These are phyloP conservation scores for Scenedesmus sp. DNA, from an alignment of 163 green algal species.

Conservation along the genomic window DNA sequence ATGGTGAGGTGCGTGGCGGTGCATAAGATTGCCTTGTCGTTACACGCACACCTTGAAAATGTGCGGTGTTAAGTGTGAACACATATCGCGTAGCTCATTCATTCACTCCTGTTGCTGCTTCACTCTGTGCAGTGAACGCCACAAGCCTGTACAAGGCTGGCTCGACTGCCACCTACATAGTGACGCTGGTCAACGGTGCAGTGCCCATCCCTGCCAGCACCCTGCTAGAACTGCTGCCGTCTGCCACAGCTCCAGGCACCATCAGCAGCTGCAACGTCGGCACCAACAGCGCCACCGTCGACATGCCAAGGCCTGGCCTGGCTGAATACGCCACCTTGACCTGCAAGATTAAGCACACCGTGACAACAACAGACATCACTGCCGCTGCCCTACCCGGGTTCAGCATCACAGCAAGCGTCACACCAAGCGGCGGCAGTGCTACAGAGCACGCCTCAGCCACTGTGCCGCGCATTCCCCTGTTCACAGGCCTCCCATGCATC, in stretches of 20 bases:
- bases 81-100: too few species aligned
- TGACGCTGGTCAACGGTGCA: constrained; percentile 26
- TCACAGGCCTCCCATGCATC: constrained; percentile 27
- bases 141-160: background rate
- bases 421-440: background rate
- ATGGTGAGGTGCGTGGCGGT: too few species aligned
- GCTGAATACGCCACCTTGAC: background rate
- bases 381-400: background rate
- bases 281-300: background rate
- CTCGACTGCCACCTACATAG: background rate
- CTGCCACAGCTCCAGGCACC: background rate
- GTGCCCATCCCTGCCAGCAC: background rate
- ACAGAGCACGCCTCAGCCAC: background rate
- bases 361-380: background rate
- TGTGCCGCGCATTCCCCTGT: background rate
- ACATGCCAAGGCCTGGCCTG: background rate
- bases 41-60: too few species aligned
- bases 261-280: background rate
- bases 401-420: background rate
- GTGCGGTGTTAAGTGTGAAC: too few species aligned
- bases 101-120: background rate
- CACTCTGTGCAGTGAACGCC: background rate
- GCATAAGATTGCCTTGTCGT: too few species aligned
- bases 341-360: background rate
- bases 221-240: background rate